These are phyloP conservation scores for Pythium volutum DNA, from an alignment of 352 stramenopile genomes.

Conservation along the genomic window DNA sequence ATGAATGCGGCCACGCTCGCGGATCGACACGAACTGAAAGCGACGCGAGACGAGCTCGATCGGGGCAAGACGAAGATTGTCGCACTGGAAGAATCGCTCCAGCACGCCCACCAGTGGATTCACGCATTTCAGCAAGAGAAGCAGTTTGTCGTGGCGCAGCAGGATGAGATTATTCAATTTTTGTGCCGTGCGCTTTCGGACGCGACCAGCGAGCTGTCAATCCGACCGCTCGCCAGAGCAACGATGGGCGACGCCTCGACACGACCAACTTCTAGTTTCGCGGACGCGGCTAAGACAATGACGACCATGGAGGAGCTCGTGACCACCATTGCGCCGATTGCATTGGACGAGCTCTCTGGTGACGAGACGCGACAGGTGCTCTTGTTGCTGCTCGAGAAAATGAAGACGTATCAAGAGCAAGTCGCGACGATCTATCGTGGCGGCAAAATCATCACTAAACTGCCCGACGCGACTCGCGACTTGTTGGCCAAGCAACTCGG, in stretches of 20 bases:
- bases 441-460: neutral
- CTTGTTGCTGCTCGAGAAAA: constrained; percentile 60
- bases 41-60: neutral
- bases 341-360: constrained; percentile 50
- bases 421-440: constrained; percentile 40
- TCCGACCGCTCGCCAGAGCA: neutral
- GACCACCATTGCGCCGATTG: constrained; percentile 21
- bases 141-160: constrained; percentile 53
- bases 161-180: constrained; percentile 70
- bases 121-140: constrained; percentile 49
- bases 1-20: neutral
- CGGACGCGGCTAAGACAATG: constrained; percentile 10
- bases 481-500: constrained; percentile 50
- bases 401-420: constrained; percentile 55
- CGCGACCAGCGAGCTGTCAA: constrained; percentile 16
- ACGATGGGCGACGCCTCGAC: neutral
- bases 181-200: constrained; percentile 41
- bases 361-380: constrained; percentile 45
- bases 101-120: constrained; percentile 45
- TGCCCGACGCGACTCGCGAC: constrained; percentile 17
- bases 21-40: neutral
- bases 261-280: neutral
- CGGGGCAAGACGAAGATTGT: constrained; percentile 13
- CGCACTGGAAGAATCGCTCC: constrained; percentile 31
- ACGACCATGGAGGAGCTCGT: constrained; percentile 43